These are phyloP conservation scores for Aspergillus sojae DNA, from an alignment of 2,329 filamentous ascomycete genomes.

Conservation along the genomic window DNA sequence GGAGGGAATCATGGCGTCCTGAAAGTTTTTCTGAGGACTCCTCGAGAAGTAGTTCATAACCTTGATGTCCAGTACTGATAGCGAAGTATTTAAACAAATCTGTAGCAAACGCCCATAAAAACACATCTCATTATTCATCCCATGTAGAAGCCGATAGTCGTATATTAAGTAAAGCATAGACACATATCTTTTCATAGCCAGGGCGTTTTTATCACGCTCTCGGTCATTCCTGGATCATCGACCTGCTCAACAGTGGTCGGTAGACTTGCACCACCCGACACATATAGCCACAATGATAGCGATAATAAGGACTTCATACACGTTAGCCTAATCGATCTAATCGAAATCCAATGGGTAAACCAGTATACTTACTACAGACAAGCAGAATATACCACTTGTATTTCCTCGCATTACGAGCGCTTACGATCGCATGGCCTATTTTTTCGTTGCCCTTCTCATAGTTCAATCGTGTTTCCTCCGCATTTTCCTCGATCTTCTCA, in stretches of 20 bases:
- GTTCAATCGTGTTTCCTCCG: neutral
- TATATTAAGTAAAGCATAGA: neutral
- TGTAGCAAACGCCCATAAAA: neutral
- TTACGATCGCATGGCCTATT: constrained; percentile 6
- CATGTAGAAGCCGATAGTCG: neutral
- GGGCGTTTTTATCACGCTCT: neutral
- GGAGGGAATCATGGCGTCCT: neutral
- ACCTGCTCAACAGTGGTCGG: constrained; percentile 7
- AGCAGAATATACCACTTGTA: constrained; percentile 19
- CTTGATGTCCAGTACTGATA: too few species aligned
- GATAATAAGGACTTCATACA: constrained; percentile 13
- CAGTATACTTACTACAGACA: constrained; percentile 12
- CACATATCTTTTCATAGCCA: neutral
- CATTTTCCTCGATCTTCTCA: constrained; percentile 3
- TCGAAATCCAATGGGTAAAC: neutral
- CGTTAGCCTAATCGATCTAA: neutral
- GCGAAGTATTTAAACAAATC: neutral
- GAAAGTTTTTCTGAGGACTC: too few species aligned
- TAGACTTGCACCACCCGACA: constrained; percentile 11
- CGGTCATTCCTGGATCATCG: neutral
- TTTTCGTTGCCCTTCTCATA: neutral
- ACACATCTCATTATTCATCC: neutral
- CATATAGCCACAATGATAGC: constrained; percentile 12
- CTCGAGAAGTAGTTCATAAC: too few species aligned
- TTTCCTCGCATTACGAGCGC: constrained; percentile 15